A percentile compares a stretch with the other conserved stretches of the same genome.
Conservation (phyloP, 2,329 filamentous ascomycete genomes). For the Talaromyces islandicus region DNA sequence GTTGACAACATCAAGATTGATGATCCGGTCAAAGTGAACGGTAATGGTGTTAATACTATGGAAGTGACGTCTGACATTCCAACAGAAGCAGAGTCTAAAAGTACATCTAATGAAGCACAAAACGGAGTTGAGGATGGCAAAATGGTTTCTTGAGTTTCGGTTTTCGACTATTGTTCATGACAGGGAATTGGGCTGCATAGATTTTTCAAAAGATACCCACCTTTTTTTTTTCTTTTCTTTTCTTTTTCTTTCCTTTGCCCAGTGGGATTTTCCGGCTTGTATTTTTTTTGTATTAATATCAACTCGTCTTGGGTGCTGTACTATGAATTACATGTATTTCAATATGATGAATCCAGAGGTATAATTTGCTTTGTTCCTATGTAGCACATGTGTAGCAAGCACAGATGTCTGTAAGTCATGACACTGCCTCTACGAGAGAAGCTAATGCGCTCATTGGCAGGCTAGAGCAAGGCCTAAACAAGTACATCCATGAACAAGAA, state of each 20-base stretch:
- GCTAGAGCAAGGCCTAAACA: too few relatives aligned
- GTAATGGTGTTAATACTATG: constrained; percentile 1
- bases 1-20: constrained; percentile 10
- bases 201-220: background rate
- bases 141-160: background rate
- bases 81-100: background rate
- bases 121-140: background rate
- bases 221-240: background rate
- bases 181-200: background rate
- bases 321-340: too few relatives aligned
- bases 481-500: too few relatives aligned
- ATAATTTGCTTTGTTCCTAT: background rate
- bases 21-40: constrained; percentile 6
- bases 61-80: background rate
- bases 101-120: background rate
- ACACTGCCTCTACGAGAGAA: too few relatives aligned
- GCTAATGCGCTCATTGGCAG: too few relatives aligned
- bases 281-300: background rate
- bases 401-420: too few relatives aligned
- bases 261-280: background rate
- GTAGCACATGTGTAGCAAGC: background rate
- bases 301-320: background rate
- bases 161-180: background rate
- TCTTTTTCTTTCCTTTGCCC: background rate
- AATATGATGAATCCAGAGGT: background rate